Evolutionary conservation across 106 monocot genomes (phyloP), one percentile per base, ranked within the genome.

Genomic region (Allium fistulosum): DNA sequence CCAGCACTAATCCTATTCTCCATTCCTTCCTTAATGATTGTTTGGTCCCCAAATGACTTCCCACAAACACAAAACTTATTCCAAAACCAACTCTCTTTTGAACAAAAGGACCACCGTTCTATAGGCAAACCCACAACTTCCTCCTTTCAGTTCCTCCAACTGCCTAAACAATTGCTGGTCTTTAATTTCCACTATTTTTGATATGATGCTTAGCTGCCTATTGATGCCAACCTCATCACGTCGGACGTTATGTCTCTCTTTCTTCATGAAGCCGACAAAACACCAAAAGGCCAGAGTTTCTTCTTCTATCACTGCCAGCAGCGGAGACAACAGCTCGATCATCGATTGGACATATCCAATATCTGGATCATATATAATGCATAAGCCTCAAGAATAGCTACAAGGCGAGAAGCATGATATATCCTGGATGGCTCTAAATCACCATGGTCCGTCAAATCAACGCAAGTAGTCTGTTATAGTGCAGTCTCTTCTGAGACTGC

Each of bases 1-100:
- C 75, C 69, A 6, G 76, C 77, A 82, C 77, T 76, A 37, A 81
- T 72, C 2, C 81, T 81, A 48, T 77, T 83, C 52, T 78, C 84
- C 15, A 87, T 72, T 12, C 86, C 86, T 3, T 80, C 78, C 22
- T 87, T 72, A 26, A 84, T 80, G 3, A 87, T 87, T 58, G 84
- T 78, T 72, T 96, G 96, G 61, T 92, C 91, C 96, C 91, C 91
- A 96, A 83, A 96, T 80, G 9, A 88, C 96, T 72, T 96, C 96
- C 96, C 96, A 96, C 6, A 96, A 62, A 65, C 80, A 82, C 66
- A 92, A 45, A 0, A 87, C 92, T 74, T 96, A 91, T 67, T 88
- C 96, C 16, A 96, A 96, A 49, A 60, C 82, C 37, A 96, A 84
- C 82, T 96, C 91, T 60, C 91, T 61, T 6, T 88, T 67, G 61